phyloP scores from a whole-genome alignment of 1,284 basidiomycete genomes.

The Sporisorium graminicola region DNA sequence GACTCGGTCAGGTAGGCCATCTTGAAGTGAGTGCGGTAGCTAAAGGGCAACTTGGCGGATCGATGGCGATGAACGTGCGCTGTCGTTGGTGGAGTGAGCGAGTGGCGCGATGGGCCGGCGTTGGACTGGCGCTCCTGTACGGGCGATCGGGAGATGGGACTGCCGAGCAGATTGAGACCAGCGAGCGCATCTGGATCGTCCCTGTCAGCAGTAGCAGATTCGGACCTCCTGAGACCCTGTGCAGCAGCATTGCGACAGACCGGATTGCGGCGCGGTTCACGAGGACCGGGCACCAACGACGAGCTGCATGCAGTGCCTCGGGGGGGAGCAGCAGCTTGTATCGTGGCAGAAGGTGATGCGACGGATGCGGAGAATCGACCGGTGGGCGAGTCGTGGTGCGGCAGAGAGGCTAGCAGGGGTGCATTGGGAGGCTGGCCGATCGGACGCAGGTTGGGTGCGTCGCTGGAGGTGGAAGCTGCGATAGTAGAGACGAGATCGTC shows the following conservation, averaged over 20 bases:
- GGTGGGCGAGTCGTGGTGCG: slow-evolving; percentile 43
- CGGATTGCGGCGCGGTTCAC: slow-evolving; percentile 13
- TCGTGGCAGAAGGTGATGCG: slow-evolving; percentile 14
- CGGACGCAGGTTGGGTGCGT: not conserved
- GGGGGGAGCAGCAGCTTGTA: slow-evolving; percentile 1
- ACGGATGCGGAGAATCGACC: slow-evolving; percentile 40
- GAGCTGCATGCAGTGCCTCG: slow-evolving; percentile 4
- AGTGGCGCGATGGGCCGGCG: slow-evolving; percentile 24
- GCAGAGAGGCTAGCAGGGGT: slow-evolving; percentile 32
- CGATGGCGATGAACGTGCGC: slow-evolving; percentile 29
- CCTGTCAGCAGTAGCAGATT: slow-evolving; percentile 3
- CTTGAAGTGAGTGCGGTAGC: slow-evolving; percentile 81
- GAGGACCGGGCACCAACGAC: slow-evolving; percentile 32
- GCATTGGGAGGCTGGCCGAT: slow-evolving; percentile 35
- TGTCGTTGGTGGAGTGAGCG: slow-evolving; percentile 13
- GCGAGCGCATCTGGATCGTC: slow-evolving; percentile 6
- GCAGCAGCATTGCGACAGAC: slow-evolving; percentile 2
- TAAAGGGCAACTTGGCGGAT: slow-evolving; percentile 70
- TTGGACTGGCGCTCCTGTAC: slow-evolving; percentile 15
- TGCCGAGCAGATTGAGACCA: slow-evolving; percentile 24
- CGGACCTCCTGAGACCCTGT: slow-evolving; percentile 17
- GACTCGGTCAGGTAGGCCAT: slow-evolving; percentile 80
- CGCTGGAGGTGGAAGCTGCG: slow-evolving; percentile 8
- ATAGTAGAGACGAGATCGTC: slow-evolving; percentile 18
- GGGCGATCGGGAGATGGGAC: slow-evolving; percentile 1